Evolutionary conservation across 805 yeast species (phyloP), one percentile per base, ranked within the genome.

Genomic region (Ogataea siamensis): DNA sequence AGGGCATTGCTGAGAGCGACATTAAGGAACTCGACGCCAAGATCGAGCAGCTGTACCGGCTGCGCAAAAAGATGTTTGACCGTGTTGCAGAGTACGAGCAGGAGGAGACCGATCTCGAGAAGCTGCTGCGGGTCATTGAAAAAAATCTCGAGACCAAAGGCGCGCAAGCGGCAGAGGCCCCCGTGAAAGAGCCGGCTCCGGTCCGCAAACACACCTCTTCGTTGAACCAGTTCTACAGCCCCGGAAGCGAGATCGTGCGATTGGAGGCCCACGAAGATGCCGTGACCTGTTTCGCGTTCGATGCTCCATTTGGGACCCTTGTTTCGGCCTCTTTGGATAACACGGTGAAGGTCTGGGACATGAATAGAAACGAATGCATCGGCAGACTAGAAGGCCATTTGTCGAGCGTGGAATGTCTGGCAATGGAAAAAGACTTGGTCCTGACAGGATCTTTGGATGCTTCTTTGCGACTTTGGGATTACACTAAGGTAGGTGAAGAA

Each of bases 301-400:
- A 83, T 53, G 66, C 73, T 16, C 91, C 91, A 10, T 83, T 80
- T 59, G 89, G 88, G 2, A 78, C 78, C 1, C 50, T 87, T 58
- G 89, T 87, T 2, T 74, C 89, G 11, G 87, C 95, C 0, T 76
- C 87, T 9, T 63, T 78, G 49, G 95, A 87, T 56, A 85, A 81
- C 55, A 76, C 83, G 0, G 82, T 87, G 3, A 72, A 82, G 46
- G 83, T 88, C 4, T 88, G 96, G 96, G 95, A 88, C 64, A 60
- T 83, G 50, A 73, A 81, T 25, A 67, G 74, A 19, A 72, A 76
- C 8, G 67, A 66, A 41, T 71, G 74, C 33, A 52, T 64, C 17
- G 80, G 80, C 2, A 53, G 66, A 21, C 63, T 83, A 33, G 73
- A 67, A 37, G 88, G 88, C 13, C 91, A 83, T 53, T 41, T 54